Conservation (phyloP, 2,329 filamentous ascomycete species). For the Metarhizium humberi region DNA sequence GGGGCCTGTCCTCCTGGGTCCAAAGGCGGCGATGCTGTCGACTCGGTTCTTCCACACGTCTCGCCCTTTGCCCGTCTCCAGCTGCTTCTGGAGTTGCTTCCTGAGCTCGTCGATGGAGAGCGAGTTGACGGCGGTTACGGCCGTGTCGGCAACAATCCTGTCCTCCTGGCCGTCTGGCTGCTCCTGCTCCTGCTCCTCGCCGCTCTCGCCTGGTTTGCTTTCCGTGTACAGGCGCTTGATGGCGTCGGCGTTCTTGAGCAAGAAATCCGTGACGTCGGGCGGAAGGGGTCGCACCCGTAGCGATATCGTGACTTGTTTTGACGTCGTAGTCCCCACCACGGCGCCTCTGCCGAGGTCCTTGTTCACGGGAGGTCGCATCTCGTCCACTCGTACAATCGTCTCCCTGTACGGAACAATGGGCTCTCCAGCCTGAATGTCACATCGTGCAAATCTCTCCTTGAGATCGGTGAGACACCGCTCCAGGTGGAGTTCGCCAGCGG, state of each 20-base stretch:
- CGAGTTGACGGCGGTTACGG: conserved; percentile 48
- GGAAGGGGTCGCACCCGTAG: conserved; percentile 75
- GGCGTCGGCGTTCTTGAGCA: conserved; percentile 68
- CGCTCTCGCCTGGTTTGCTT: conserved; percentile 32
- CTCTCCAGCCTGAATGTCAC: conserved; percentile 87
- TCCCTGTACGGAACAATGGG: conserved; percentile 95
- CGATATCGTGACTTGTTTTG: conserved; percentile 74
- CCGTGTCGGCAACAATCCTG: conserved; percentile 43
- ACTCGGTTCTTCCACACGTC: conserved; percentile 69
- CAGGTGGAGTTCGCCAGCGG: conserved; percentile 87
- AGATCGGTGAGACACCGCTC: conserved; percentile 92
- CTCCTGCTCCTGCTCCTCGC: conserved; percentile 22
- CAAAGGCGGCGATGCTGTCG: conserved; percentile 82
- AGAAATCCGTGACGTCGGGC: conserved; percentile 68
- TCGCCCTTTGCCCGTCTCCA: conserved; percentile 63
- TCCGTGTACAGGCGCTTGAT: conserved; percentile 75
- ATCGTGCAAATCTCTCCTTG: conserved; percentile 82
- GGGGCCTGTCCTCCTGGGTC: conserved; percentile 73
- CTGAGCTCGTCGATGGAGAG: conserved; percentile 71
- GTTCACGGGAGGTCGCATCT: conserved; percentile 85
- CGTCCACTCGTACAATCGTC: conserved; percentile 75
- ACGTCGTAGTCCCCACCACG: conserved; percentile 66
- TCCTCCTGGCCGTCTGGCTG: conserved; percentile 25
- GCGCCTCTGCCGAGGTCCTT: conserved; percentile 79
- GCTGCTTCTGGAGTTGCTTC: conserved; percentile 55